Conservation (phyloP, 306 rosid genomes). For the Fragaria nilgerrensis region DNA sequence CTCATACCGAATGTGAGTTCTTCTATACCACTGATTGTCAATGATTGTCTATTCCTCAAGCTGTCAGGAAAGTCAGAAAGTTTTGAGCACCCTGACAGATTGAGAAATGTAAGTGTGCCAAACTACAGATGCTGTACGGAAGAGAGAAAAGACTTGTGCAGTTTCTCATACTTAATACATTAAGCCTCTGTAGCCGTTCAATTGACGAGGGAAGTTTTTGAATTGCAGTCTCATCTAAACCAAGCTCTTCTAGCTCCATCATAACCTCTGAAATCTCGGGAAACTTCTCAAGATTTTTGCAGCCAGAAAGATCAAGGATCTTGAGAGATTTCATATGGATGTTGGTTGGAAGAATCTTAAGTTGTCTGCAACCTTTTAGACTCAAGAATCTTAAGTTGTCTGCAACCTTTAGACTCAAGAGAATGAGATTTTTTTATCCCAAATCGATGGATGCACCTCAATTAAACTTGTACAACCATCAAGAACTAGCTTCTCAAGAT, state of each 20-base stretch:
- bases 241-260: slow-evolving; percentile 4
- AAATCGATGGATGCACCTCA: slow-evolving; percentile 9
- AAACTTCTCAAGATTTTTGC: neutral
- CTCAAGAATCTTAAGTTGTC: too few relatives aligned
- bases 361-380: neutral
- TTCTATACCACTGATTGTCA: neutral
- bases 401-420: too few relatives aligned
- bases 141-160: neutral
- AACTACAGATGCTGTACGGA: neutral
- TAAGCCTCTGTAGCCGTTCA: neutral
- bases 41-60: neutral
- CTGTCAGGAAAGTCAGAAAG: neutral
- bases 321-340: neutral
- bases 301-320: neutral
- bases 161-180: neutral
- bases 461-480: slow-evolving; percentile 17
- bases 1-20: too few relatives aligned
- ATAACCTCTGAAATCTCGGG: slow-evolving; percentile 17
- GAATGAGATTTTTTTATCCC: neutral
- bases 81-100: neutral
- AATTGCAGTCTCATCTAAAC: neutral
- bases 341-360: neutral
- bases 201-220: neutral
- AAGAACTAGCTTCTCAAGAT: slow-evolving; percentile 19
- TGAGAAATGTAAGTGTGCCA: neutral